Conservation (phyloP, 106 monocot genomes). For the Allium sativum region DNA sequence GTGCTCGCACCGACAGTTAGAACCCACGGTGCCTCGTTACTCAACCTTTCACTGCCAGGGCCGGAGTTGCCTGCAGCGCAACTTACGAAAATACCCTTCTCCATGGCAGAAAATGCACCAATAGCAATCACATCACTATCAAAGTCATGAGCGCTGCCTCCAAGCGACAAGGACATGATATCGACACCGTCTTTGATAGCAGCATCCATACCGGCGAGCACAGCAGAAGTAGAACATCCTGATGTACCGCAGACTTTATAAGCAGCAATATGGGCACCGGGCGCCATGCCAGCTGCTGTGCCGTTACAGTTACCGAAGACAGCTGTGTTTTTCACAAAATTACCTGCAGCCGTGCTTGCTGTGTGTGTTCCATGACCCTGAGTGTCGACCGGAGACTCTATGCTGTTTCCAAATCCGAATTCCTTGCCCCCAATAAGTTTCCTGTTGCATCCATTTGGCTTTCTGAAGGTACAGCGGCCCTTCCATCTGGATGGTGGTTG, state of each 20-base stretch:
- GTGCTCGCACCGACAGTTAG: slow-evolving; percentile 32
- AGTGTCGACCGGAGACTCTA: slow-evolving; percentile 4
- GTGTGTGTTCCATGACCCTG: slow-evolving; percentile 33
- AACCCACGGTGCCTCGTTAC: slow-evolving; percentile 29
- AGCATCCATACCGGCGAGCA: slow-evolving; percentile 17
- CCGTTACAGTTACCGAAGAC: slow-evolving; percentile 9
- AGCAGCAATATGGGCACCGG: slow-evolving; percentile 15
- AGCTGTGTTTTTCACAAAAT: slow-evolving; percentile 14
- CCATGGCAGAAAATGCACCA: neutral
- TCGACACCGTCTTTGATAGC: slow-evolving; percentile 25
- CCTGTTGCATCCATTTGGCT: slow-evolving; percentile 17
- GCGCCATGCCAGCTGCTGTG: slow-evolving; percentile 17
- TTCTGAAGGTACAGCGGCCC: slow-evolving; percentile 5
- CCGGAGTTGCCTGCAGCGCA: neutral
- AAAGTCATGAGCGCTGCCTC: neutral
- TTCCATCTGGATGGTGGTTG: slow-evolving; percentile 35
- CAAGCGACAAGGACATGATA: slow-evolving; percentile 18
- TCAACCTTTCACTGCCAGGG: neutral
- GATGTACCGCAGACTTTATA: slow-evolving; percentile 15
- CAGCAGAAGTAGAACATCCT: slow-evolving; percentile 2
- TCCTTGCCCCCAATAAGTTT: slow-evolving; percentile 15
- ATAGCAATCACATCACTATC: slow-evolving; percentile 2
- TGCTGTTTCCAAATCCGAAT: no score
- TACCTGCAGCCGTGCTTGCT: slow-evolving; percentile 29
- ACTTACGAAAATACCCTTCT: neutral